Base-by-base conservation (phyloP, 352 stramenopile species). In the Elongisporangium prolatum region DNA sequence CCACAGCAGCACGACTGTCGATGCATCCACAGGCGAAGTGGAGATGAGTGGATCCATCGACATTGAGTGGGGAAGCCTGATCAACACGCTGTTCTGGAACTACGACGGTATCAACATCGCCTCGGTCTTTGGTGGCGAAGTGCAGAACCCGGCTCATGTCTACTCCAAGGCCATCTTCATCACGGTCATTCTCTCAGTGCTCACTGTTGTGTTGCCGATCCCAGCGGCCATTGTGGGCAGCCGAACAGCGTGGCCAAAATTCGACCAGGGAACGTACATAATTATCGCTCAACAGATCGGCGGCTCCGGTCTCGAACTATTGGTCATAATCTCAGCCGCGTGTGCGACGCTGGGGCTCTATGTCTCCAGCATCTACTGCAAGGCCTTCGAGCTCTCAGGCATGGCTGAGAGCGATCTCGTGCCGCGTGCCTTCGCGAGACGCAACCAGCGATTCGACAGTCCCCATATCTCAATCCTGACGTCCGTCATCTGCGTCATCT, bases 51-150 rank as follows among this genome's bases (percentile, higher is more conserved):
- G 70, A 3, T 13, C 22, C 2, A 24, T 74, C 4, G 28, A 56
- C 10, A 81, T 80, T 40, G 40, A 94, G 7, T 97, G 87, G 86
- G 64, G 77, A 17, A 67, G 81, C n/a, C 90, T 91, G 21, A 56
- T 97, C 11, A 98, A 97, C 67, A 96, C 93, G 48, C 72, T 98
- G 20, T 97, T 97, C 65, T 98, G 91, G 91, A 95, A 94, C 63
- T 85, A 96, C 28, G 97, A 97, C 65, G 90, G 82, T 17, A 98
- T 95, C 65, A 93, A 97, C 60, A 80, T 69, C 50, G 88, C 82
- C 2, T 90, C 84, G 4, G 77, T 77, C 7, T 97, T 97, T 65
- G 88, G 86, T 8, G 88, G 73, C 7, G 89, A 98, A 57, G 85
- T 97, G n/a, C 63, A 86, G 6, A 84, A 91, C 65, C 86, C 88